Base-by-base conservation (phyloP, 805 yeast species). In the Metschnikowia baotianmanensis region DNA sequence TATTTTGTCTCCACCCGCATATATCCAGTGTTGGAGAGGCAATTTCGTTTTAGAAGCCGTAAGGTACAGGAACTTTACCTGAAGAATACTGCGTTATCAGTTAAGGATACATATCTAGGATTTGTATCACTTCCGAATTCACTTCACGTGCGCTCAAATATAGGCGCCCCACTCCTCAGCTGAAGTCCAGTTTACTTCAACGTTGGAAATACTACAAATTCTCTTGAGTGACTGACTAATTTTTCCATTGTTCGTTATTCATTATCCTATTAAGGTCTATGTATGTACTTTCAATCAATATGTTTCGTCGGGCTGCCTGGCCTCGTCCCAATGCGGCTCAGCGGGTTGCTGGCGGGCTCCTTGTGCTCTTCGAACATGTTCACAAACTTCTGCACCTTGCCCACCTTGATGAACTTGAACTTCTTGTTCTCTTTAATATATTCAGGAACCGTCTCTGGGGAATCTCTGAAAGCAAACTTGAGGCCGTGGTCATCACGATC, bases 361-460 rank as follows among this genome's bases (percentile, higher is more conserved):
- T 21, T 45, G 42, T 61, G 54, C 40, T 69, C 73, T 46, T 69
- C 74, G 47, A 69, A 70, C 50, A 70, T 56, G 48, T 58, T 58
- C 10, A 69, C 74, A 48, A 67, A 69, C 50, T 68, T 67, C 46
- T 69, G 74, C 22, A 69, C 75, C 46, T 70, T 70, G 2, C 74
- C 74, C 18, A 70, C 69, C 50, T 68, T 69, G 43, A 69, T 69
- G 47, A 63, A 70, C 47, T 64, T 67, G 54, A 67, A 69, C 50
- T 69, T 70, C 42, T 63, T 65, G 52, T 68, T 65, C 37, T 65
- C 58, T 46, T 67, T 67, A 36, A 70, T 67, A 47, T 58, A 68
- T 9, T 59, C 50, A 6, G 53, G 54, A n/a, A 57, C 69, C 32
- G 55, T 38, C 1, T 56, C 42, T 2, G 64, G 55, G 26, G 49